Conservation (phyloP, 2,329 filamentous ascomycete genomes). For the Fusarium bulbicola region DNA sequence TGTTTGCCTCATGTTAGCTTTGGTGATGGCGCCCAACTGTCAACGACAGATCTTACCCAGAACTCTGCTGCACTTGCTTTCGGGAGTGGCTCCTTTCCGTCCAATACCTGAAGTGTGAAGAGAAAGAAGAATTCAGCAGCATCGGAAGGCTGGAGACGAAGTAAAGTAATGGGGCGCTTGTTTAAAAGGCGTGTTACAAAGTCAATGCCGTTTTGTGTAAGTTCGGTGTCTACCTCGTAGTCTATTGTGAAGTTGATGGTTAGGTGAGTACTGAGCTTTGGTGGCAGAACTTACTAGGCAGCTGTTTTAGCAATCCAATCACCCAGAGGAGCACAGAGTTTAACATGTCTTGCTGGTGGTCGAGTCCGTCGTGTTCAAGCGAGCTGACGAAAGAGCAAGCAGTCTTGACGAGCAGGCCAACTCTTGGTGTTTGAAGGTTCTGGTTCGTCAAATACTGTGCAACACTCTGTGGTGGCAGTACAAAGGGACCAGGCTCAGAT, state of each 20-base stretch:
- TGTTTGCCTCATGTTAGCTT: conserved; percentile 40
- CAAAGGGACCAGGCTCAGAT: conserved; percentile 77
- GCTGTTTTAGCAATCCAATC: conserved; percentile 66
- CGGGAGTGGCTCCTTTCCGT: conserved; percentile 76
- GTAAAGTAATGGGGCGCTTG: conserved; percentile 68
- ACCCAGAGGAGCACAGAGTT: conserved; percentile 68
- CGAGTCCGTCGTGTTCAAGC: conserved; percentile 56
- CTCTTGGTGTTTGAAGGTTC: conserved; percentile 67
- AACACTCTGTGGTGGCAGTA: conserved; percentile 73
- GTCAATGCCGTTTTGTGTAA: conserved; percentile 78
- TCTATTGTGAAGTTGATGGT: conserved; percentile 52
- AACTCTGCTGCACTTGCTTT: conserved; percentile 79
- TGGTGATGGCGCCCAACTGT: too few relatives aligned
- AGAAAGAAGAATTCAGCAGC: conserved; percentile 73
- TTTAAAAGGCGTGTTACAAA: conserved; percentile 72
- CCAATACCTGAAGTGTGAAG: conserved; percentile 75
- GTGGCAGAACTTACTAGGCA: conserved; percentile 60
- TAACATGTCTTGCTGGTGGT: conserved; percentile 59
- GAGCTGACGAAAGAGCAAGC: conserved; percentile 76
- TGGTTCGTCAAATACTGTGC: conserved; percentile 72
- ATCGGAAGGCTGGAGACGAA: conserved; percentile 64
- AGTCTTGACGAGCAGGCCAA: conserved; percentile 75
- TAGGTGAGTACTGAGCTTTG: background rate
- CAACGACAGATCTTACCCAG: conserved; percentile 65
- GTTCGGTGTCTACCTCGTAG: conserved; percentile 75